Percentiles rank a stretch among this genome's conserved stretches.
These are phyloP conservation scores for Shiraia sp. DNA, from an alignment of 2,329 filamentous ascomycete genomes.

Conservation along the genomic window DNA sequence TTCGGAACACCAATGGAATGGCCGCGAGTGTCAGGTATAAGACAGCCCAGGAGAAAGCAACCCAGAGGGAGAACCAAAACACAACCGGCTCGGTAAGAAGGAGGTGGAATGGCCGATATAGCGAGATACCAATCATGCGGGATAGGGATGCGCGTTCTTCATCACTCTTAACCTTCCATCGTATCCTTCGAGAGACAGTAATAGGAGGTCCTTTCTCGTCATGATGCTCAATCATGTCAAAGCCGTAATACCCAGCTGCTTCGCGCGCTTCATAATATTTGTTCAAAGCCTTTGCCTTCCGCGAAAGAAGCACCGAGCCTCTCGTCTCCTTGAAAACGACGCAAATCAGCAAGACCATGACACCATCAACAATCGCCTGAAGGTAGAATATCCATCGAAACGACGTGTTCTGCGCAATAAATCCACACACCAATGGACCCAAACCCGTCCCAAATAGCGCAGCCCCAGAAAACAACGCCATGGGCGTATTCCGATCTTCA, in stretches of 20 bases:
- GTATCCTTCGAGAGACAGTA: slow-evolving; percentile 59
- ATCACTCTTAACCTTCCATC: slow-evolving; percentile 80
- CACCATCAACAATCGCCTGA: slow-evolving; percentile 71
- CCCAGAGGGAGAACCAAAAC: slow-evolving; percentile 88
- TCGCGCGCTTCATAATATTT: slow-evolving; percentile 78
- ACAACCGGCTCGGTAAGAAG: slow-evolving; percentile 77
- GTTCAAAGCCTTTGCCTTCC: slow-evolving; percentile 75
- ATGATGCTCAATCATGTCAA: slow-evolving; percentile 48
- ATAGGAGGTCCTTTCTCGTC: slow-evolving; percentile 11
- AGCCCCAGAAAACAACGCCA: slow-evolving; percentile 83
- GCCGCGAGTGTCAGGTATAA: slow-evolving; percentile 84
- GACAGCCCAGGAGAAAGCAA: slow-evolving; percentile 85
- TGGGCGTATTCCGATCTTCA: slow-evolving; percentile 80
- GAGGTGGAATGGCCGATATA: slow-evolving; percentile 77
- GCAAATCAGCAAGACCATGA: slow-evolving; percentile 66
- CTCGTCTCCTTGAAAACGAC: slow-evolving; percentile 81
- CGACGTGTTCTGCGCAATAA: slow-evolving; percentile 66
- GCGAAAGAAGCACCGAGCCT: slow-evolving; percentile 75
- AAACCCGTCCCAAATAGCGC: slow-evolving; percentile 79
- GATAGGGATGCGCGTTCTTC: slow-evolving; percentile 71
- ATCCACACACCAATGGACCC: slow-evolving; percentile 72
- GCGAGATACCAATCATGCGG: slow-evolving; percentile 73
- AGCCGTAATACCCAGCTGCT: slow-evolving; percentile 61
- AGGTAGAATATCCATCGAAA: slow-evolving; percentile 93
- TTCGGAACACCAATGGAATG: slow-evolving; percentile 75